A percentile compares a stretch with the other conserved stretches of the same genome.
phyloP scores from a whole-genome alignment of 345 rosid species.

The Moringa oleifera region DNA sequence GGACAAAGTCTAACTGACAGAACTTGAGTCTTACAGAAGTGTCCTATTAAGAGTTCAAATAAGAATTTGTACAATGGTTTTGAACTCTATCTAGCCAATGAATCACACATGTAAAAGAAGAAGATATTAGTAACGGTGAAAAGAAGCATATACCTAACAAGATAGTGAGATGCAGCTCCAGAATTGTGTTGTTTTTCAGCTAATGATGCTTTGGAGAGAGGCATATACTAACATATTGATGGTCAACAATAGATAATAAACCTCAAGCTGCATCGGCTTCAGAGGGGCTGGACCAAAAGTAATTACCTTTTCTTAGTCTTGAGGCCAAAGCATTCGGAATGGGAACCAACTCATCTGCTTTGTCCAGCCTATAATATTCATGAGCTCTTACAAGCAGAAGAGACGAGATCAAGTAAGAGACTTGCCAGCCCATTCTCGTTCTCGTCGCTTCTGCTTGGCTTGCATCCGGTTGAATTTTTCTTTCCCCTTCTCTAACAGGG shows the following conservation, averaged over 20 bases:
- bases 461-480: conserved; percentile 90
- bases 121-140: not conserved
- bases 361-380: not conserved
- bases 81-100: not conserved
- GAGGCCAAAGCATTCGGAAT: not conserved
- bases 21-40: not conserved
- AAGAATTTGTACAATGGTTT: not conserved
- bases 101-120: not conserved
- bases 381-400: not conserved
- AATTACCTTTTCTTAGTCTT: not conserved
- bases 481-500: conserved; percentile 91
- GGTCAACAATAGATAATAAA: no score
- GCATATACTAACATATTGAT: no score
- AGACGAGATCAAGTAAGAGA: conserved; percentile 58
- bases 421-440: conserved; percentile 91
- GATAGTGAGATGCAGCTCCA: not conserved
- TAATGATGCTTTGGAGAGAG: not conserved
- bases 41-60: no score
- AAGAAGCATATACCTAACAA: not conserved
- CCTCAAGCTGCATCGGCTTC: not conserved
- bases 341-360: conserved; percentile 6
- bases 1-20: not conserved
- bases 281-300: no score
- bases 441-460: conserved; percentile 79
- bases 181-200: not conserved